Evolutionary conservation across 176 grass and related monocot genomes (phyloP).

Genomic region (Secale cereale): DNA sequence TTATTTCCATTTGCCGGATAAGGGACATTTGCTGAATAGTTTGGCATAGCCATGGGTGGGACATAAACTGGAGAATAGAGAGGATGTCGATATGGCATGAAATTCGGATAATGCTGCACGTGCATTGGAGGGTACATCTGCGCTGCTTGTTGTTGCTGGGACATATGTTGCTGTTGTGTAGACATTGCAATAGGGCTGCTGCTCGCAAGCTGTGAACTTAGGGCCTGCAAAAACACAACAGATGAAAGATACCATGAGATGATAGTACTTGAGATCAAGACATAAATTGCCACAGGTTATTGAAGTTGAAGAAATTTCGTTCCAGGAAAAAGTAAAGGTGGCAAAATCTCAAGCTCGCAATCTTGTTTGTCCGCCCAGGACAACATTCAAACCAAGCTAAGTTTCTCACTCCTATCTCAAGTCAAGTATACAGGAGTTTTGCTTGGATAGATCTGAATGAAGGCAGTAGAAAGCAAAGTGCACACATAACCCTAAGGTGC

Average conservation of each 20-base stretch:
- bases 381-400: not conserved
- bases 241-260: constrained; percentile 1
- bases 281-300: not conserved
- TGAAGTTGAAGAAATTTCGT: not conserved
- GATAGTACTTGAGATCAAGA: not conserved
- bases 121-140: constrained; percentile 75
- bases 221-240: constrained; percentile 32
- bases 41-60: constrained; percentile 65
- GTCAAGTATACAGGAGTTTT: not conserved
- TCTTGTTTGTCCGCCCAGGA: not conserved
- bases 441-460: not conserved
- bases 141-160: constrained; percentile 52
- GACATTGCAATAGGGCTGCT: constrained; percentile 36
- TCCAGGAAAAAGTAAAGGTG: not conserved
- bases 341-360: not conserved
- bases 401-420: not conserved
- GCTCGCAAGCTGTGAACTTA: constrained; percentile 41
- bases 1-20: constrained; percentile 67
- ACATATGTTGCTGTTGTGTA: constrained; percentile 54
- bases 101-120: constrained; percentile 72
- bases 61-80: constrained; percentile 70
- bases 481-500: not conserved
- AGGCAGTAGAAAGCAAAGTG: not conserved
- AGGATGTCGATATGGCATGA: constrained; percentile 73
- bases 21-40: constrained; percentile 63